These are phyloP conservation scores for Hyaloscypha hepaticicola DNA, from an alignment of 495 filamentous ascomycete genomes.

Conservation along the genomic window DNA sequence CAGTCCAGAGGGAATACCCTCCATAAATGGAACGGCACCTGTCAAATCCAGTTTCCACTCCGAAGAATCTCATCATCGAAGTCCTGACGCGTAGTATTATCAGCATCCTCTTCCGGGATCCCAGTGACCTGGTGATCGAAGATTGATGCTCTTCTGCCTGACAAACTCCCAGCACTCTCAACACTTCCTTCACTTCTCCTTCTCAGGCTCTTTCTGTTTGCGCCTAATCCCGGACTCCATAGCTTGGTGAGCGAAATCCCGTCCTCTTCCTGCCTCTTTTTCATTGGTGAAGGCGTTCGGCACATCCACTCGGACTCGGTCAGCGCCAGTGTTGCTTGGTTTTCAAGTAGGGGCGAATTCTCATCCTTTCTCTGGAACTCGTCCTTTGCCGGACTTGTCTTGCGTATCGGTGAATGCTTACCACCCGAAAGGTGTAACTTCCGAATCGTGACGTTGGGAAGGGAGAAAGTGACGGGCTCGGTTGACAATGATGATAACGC, in stretches of 20 bases:
- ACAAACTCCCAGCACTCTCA: background rate
- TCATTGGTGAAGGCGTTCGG: conserved; percentile 37
- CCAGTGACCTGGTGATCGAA: background rate
- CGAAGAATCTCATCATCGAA: background rate
- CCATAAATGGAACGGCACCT: background rate
- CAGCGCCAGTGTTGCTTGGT: conserved; percentile 25
- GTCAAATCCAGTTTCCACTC: background rate
- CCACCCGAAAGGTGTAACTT: background rate
- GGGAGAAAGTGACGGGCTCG: background rate
- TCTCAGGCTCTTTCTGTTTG: background rate
- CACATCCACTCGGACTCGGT: conserved; percentile 44
- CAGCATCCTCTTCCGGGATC: background rate
- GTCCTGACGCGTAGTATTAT: background rate
- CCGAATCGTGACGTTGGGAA: conserved; percentile 2
- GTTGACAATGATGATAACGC: background rate
- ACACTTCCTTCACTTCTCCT: background rate
- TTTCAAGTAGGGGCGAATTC: background rate
- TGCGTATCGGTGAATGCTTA: background rate
- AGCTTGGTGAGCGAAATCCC: background rate
- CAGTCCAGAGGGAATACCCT: background rate
- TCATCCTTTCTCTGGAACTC: background rate
- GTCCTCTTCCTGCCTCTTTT: background rate
- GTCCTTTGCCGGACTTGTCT: conserved; percentile 18
- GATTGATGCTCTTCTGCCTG: background rate
- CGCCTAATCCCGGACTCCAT: background rate